Conservation (phyloP, 371 early-diverging fungal species). For the Mortierella sp. region DNA sequence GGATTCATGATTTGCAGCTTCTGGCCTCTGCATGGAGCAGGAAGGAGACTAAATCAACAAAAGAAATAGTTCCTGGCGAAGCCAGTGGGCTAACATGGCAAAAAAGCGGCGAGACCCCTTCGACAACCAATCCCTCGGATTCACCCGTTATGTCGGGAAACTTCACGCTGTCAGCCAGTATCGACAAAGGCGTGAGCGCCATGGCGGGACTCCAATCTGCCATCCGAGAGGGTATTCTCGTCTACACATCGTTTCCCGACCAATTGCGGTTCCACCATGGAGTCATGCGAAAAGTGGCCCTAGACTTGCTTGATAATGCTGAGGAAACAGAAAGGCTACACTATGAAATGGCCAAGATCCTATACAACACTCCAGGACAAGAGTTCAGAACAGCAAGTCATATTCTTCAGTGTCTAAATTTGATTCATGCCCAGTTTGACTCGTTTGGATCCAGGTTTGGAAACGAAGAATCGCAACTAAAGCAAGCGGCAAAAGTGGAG, state of each 20-base stretch:
- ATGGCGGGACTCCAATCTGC: conserved; percentile 49
- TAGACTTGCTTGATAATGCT: conserved; percentile 24
- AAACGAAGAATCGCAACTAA: neutral
- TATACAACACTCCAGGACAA: conserved; percentile 23
- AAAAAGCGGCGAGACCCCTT: no score
- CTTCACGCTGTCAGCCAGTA: no score
- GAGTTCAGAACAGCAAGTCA: conserved; percentile 36
- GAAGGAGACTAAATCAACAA: no score
- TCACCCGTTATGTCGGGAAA: no score
- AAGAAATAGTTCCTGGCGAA: no score
- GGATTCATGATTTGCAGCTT: conserved; percentile 30
- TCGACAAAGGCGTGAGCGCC: conserved; percentile 27
- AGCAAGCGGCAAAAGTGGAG: conserved; percentile 15
- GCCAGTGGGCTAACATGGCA: no score
- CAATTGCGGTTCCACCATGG: conserved; percentile 31
- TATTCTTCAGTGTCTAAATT: conserved; percentile 22
- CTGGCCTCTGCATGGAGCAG: conserved; percentile 14
- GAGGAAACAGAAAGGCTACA: conserved; percentile 39
- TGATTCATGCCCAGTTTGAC: conserved; percentile 3
- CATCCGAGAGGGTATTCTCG: conserved; percentile 41
- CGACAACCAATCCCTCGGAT: no score
- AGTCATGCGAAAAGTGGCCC: conserved; percentile 43
- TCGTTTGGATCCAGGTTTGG: neutral
- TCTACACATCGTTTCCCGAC: conserved; percentile 36
- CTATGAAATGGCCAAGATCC: conserved; percentile 39